A percentile compares a stretch with the other conserved stretches of the same genome.
phyloP scores from a whole-genome alignment of 257 asterid species.

The Eucommia ulmoides region DNA sequence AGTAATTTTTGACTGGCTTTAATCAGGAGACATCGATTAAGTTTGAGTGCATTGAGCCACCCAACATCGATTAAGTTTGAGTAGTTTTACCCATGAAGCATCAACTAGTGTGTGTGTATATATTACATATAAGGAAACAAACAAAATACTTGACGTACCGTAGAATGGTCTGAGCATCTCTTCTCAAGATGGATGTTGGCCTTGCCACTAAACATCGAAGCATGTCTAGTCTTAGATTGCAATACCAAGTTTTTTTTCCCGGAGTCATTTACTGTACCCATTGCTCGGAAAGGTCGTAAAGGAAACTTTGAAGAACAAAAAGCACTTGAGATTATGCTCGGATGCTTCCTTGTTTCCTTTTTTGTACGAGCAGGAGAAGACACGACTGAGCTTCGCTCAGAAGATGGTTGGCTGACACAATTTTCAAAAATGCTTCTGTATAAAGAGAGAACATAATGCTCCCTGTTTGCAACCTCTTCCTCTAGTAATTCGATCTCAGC shows the following conservation, averaged over 20 bases:
- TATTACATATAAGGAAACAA: too few relatives aligned
- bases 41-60: too few relatives aligned
- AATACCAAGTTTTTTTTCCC: slow-evolving; percentile 25
- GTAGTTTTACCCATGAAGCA: too few relatives aligned
- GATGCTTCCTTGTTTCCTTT: slow-evolving; percentile 42
- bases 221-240: slow-evolving; percentile 31
- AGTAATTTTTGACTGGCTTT: too few relatives aligned
- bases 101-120: too few relatives aligned
- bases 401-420: slow-evolving; percentile 33
- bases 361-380: slow-evolving; percentile 45
- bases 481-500: slow-evolving; percentile 50
- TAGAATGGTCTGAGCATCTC: slow-evolving; percentile 19
- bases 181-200: slow-evolving; percentile 21
- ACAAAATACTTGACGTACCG: slow-evolving; percentile 12
- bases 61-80: too few relatives aligned
- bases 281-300: slow-evolving; percentile 35
- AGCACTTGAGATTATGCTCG: slow-evolving; percentile 50
- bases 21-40: too few relatives aligned
- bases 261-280: slow-evolving; percentile 29
- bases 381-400: slow-evolving; percentile 41
- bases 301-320: slow-evolving; percentile 55
- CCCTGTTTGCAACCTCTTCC: slow-evolving; percentile 51
- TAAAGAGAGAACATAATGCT: slow-evolving; percentile 43
- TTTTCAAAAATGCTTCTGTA: slow-evolving; percentile 48
- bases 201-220: slow-evolving; percentile 33